phyloP scores from a whole-genome alignment of 768 basidiomycete genomes.

The Mrakia blollopis region DNA sequence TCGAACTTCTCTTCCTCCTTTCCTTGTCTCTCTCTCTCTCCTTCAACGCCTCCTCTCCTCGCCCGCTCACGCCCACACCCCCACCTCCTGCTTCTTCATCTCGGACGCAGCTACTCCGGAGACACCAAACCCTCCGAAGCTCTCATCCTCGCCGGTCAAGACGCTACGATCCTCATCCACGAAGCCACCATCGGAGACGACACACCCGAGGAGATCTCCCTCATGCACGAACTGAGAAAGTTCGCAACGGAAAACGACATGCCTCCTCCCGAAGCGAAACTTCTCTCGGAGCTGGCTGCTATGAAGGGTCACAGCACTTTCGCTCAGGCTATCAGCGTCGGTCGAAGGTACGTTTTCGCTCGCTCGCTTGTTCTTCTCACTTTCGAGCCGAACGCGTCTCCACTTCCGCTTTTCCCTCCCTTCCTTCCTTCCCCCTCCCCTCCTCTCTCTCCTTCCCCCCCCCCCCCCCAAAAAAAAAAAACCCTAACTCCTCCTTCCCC shows the following conservation, averaged over 20 bases:
- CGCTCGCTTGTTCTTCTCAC: background rate
- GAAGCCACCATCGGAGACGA: conserved; percentile 91
- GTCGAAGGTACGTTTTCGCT: conserved; percentile 53
- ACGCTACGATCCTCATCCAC: conserved; percentile 80
- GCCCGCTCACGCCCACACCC: no score
- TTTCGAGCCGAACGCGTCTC: background rate
- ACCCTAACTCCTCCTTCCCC: background rate
- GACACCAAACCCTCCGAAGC: conserved; percentile 75
- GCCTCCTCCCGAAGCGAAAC: background rate
- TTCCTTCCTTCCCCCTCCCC: background rate
- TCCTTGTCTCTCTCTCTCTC: conserved; percentile 3
- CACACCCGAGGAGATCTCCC: conserved; percentile 51
- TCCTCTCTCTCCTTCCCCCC: no score
- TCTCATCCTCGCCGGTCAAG: conserved; percentile 60
- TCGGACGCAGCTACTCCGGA: conserved; percentile 72
- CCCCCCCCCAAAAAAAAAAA: no score
- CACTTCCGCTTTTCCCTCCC: background rate
- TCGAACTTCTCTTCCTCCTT: conserved; percentile 28
- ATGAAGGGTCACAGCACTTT: conserved; percentile 84
- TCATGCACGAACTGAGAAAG: conserved; percentile 4
- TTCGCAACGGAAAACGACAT: conserved; percentile 5
- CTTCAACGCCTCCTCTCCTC: background rate
- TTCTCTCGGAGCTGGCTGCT: conserved; percentile 50
- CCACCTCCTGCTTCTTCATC: background rate
- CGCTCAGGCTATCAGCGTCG: conserved; percentile 77